These are phyloP conservation scores for Tulasnella sp. DNA, from an alignment of 768 basidiomycete species.

Conservation along the genomic window DNA sequence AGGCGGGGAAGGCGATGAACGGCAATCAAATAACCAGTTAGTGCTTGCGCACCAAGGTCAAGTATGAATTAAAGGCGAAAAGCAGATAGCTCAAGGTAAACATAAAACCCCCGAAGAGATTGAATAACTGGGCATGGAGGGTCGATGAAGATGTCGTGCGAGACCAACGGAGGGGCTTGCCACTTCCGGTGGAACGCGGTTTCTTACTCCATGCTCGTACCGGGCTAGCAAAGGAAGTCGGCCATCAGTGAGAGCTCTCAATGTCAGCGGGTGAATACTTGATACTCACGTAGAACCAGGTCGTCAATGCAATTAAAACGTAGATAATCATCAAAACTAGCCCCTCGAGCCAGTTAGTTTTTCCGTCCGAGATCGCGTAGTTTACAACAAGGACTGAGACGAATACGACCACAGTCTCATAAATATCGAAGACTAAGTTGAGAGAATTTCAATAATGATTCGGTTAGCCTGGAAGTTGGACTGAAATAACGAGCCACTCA, in stretches of 20 bases:
- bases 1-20: not conserved
- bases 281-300: slow-evolving; percentile 26
- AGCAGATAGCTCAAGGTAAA: not conserved
- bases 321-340: slow-evolving; percentile 64
- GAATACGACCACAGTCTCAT: slow-evolving; percentile 25
- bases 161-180: not conserved
- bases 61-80: not conserved
- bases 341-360: slow-evolving; percentile 83
- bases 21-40: not conserved
- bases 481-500: slow-evolving; percentile 33
- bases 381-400: slow-evolving; percentile 71
- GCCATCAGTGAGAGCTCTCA: not conserved
- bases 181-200: not conserved
- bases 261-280: not conserved
- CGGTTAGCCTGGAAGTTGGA: too few species aligned
- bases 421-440: slow-evolving; percentile 22
- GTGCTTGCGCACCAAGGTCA: not conserved
- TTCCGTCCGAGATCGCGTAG: slow-evolving; percentile 74
- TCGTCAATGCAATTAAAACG: slow-evolving; percentile 24
- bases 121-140: not conserved
- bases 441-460: not conserved
- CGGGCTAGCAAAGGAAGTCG: not conserved
- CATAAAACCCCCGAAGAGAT: not conserved
- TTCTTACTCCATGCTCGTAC: not conserved
- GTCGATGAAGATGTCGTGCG: not conserved